Conservation (phyloP, 768 basidiomycete genomes). For the Amanita muscaria region DNA sequence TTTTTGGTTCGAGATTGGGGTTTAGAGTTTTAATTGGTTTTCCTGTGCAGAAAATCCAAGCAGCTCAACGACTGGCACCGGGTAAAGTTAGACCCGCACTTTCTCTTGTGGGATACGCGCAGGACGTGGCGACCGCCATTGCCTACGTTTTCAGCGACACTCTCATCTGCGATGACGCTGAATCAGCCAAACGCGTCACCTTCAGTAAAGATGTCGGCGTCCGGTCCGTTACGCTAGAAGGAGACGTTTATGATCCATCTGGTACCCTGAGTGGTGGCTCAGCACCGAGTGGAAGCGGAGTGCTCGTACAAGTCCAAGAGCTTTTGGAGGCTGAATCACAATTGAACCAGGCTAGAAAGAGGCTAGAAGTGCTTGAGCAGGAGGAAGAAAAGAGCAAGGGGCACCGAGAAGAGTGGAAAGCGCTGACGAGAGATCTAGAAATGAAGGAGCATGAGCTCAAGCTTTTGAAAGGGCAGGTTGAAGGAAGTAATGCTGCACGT, state of each 20-base stretch:
- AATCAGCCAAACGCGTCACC: slow-evolving; percentile 86
- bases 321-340: slow-evolving; percentile 58
- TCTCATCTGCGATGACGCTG: slow-evolving; percentile 87
- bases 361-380: slow-evolving; percentile 43
- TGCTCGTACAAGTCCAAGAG: slow-evolving; percentile 78
- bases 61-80: slow-evolving; percentile 62
- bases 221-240: slow-evolving; percentile 86
- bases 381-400: slow-evolving; percentile 45
- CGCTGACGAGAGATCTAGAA: slow-evolving; percentile 60
- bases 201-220: slow-evolving; percentile 61
- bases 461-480: slow-evolving; percentile 80
- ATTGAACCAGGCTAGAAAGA: slow-evolving; percentile 47
- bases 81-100: no score
- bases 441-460: slow-evolving; percentile 80
- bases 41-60: slow-evolving; percentile 57
- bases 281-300: slow-evolving; percentile 63
- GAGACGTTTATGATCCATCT: slow-evolving; percentile 94
- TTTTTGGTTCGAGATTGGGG: neutral
- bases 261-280: slow-evolving; percentile 90
- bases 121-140: slow-evolving; percentile 84
- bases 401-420: slow-evolving; percentile 54
- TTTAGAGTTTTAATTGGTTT: neutral
- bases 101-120: no score
- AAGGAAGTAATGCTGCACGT: no score
- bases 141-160: slow-evolving; percentile 87